Conservation (phyloP, 108 stramenopile genomes). For the Pseudonitzschia delicatissima region DNA sequence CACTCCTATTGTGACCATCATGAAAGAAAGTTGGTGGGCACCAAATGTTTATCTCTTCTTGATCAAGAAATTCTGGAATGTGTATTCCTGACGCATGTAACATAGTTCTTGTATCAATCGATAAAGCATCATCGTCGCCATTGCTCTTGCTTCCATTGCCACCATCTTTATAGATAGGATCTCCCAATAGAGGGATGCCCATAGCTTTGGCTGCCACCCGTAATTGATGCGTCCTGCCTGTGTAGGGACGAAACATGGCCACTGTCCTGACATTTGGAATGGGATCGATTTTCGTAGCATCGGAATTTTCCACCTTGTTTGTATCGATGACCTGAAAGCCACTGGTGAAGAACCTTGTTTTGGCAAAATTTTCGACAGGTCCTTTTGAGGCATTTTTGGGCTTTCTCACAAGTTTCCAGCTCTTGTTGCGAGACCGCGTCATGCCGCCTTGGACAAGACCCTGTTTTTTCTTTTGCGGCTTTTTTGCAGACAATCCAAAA, state of each 20-base stretch:
- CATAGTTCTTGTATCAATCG: constrained; percentile 15
- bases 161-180: constrained; percentile 55
- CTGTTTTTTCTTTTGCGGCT: constrained; percentile 70
- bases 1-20: not conserved
- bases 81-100: constrained; percentile 26
- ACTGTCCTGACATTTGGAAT: not conserved
- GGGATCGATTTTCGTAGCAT: constrained; percentile 24
- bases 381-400: constrained; percentile 9
- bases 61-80: constrained; percentile 20
- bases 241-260: constrained; percentile 64
- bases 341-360: constrained; percentile 72
- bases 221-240: constrained; percentile 82
- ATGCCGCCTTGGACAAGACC: constrained; percentile 75
- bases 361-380: constrained; percentile 38
- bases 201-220: constrained; percentile 80
- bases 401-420: constrained; percentile 55
- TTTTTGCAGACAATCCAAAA: constrained; percentile 61
- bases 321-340: constrained; percentile 11
- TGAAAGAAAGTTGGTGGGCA: constrained; percentile 16
- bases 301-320: not conserved
- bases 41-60: constrained; percentile 13
- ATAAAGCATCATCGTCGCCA: not conserved
- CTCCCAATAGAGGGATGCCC: constrained; percentile 68
- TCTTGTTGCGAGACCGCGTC: constrained; percentile 62
- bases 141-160: not conserved